Conservation (phyloP, 768 basidiomycete genomes). For the Lactarius evosmus region DNA sequence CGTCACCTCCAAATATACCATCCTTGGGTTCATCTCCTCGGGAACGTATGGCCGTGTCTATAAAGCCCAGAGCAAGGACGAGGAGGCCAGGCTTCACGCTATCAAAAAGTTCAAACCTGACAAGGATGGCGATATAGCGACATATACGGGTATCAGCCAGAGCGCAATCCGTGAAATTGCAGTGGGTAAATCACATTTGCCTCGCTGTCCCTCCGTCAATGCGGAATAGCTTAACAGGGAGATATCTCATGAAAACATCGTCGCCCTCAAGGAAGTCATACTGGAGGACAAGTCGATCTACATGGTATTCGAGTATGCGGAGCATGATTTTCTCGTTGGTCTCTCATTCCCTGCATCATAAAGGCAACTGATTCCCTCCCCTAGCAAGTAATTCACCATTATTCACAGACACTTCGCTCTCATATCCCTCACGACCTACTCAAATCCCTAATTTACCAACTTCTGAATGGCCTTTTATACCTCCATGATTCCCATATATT, state of each 20-base stretch:
- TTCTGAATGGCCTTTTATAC: constrained; percentile 90
- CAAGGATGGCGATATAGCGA: constrained; percentile 94
- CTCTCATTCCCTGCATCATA: background rate
- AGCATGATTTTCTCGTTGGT: constrained; percentile 94
- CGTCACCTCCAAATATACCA: constrained; percentile 81
- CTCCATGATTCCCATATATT: constrained; percentile 93
- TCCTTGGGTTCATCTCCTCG: constrained; percentile 96
- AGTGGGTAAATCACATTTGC: constrained; percentile 46
- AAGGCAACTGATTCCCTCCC: background rate
- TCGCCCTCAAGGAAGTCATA: constrained; percentile 90
- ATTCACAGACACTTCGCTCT: constrained; percentile 83
- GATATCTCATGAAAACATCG: constrained; percentile 87
- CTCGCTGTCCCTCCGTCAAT: constrained; percentile 23
- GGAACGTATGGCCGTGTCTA: constrained; percentile 99
- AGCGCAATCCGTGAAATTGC: constrained; percentile 97
- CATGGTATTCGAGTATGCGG: constrained; percentile 99
- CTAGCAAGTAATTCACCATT: constrained; percentile 98
- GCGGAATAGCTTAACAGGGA: constrained; percentile 74
- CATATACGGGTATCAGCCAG: constrained; percentile 97
- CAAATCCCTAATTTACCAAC: constrained; percentile 91
- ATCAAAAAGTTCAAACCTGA: constrained; percentile 99
- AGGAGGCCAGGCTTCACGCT: constrained; percentile 73
- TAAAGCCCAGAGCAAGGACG: constrained; percentile 81
- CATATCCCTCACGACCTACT: constrained; percentile 75
- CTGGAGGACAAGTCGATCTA: constrained; percentile 98